These are phyloP conservation scores for Ajuga reptans DNA, from an alignment of 305 asterid genomes.

Conservation along the genomic window DNA sequence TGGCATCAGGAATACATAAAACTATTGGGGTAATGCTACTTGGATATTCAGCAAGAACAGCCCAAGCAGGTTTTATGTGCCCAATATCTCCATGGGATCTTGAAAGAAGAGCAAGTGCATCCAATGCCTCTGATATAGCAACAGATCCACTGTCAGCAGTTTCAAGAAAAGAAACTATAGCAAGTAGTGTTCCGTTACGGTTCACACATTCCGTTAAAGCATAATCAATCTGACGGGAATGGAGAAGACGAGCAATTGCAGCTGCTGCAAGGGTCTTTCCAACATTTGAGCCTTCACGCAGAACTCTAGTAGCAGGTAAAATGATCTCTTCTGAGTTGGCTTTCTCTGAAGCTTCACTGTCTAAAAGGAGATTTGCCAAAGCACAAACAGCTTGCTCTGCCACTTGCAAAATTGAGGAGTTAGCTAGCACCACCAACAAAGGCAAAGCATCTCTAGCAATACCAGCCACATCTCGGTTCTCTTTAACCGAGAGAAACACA, in stretches of 20 bases:
- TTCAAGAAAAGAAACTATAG: slow-evolving; percentile 82
- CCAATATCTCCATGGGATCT: slow-evolving; percentile 54
- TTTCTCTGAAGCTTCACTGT: slow-evolving; percentile 69
- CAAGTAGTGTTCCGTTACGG: slow-evolving; percentile 84
- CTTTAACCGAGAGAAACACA: slow-evolving; percentile 79
- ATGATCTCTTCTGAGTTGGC: slow-evolving; percentile 68
- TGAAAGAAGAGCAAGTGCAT: slow-evolving; percentile 79
- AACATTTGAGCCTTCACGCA: slow-evolving; percentile 64
- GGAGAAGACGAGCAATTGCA: slow-evolving; percentile 84
- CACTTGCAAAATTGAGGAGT: slow-evolving; percentile 60
- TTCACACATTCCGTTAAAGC: slow-evolving; percentile 64
- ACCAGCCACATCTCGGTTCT: slow-evolving; percentile 76
- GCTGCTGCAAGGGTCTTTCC: slow-evolving; percentile 91
- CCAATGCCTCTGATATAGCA: slow-evolving; percentile 74
- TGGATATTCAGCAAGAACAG: slow-evolving; percentile 83
- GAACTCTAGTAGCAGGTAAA: slow-evolving; percentile 75
- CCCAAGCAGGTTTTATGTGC: slow-evolving; percentile 75
- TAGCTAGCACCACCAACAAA: slow-evolving; percentile 63
- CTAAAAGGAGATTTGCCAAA: slow-evolving; percentile 86
- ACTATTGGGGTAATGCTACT: slow-evolving; percentile 74
- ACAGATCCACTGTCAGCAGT: slow-evolving; percentile 53
- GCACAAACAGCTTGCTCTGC: slow-evolving; percentile 98
- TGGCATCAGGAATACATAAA: slow-evolving; percentile 71
- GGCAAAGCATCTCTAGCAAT: slow-evolving; percentile 70
- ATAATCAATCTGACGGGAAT: slow-evolving; percentile 59